phyloP scores from a whole-genome alignment of 768 basidiomycete genomes.

The Pleurotus eryngii region DNA sequence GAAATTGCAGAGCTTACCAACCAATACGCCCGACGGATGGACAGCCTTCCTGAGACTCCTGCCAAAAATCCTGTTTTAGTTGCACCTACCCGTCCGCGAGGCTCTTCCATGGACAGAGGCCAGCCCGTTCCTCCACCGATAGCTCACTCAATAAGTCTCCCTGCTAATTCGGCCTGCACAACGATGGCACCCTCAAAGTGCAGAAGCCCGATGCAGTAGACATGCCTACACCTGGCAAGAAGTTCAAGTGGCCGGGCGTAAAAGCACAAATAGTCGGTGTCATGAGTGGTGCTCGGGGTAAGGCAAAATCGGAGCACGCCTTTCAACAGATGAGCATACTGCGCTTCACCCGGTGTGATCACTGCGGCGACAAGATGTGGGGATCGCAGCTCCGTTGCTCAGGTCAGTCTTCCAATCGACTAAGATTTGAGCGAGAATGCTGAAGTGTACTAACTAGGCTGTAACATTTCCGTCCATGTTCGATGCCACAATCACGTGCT shows the following conservation, averaged over 20 bases:
- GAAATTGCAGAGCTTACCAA: slow-evolving; percentile 86
- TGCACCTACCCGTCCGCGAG: slow-evolving; percentile 2
- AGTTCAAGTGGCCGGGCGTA: slow-evolving; percentile 67
- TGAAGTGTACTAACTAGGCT: slow-evolving; percentile 51
- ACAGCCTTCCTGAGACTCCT: slow-evolving; percentile 40
- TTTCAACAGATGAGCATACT: slow-evolving; percentile 90
- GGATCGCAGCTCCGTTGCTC: slow-evolving; percentile 91
- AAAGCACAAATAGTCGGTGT: slow-evolving; percentile 42
- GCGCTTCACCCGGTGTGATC: slow-evolving; percentile 89
- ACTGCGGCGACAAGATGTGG: slow-evolving; percentile 98
- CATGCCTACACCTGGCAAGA: slow-evolving; percentile 49
- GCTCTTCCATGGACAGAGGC: not conserved
- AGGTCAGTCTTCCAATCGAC: slow-evolving; percentile 36
- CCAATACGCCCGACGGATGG: slow-evolving; percentile 78
- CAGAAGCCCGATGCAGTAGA: slow-evolving; percentile 43
- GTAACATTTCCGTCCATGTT: slow-evolving; percentile 82
- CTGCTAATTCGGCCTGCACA: slow-evolving; percentile 51
- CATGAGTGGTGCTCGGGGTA: slow-evolving; percentile 32
- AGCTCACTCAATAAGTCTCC: slow-evolving; percentile 40
- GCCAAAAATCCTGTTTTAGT: slow-evolving; percentile 22
- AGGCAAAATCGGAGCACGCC: slow-evolving; percentile 59
- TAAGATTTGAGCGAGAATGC: not conserved
- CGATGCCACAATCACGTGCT: slow-evolving; percentile 76
- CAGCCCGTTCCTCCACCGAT: slow-evolving; percentile 33
- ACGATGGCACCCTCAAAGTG: slow-evolving; percentile 38